Evolutionary conservation across 108 stramenopile species (phyloP), one percentile per base, ranked within the genome.

Genomic region (Stephanodiscus minutulus): DNA sequence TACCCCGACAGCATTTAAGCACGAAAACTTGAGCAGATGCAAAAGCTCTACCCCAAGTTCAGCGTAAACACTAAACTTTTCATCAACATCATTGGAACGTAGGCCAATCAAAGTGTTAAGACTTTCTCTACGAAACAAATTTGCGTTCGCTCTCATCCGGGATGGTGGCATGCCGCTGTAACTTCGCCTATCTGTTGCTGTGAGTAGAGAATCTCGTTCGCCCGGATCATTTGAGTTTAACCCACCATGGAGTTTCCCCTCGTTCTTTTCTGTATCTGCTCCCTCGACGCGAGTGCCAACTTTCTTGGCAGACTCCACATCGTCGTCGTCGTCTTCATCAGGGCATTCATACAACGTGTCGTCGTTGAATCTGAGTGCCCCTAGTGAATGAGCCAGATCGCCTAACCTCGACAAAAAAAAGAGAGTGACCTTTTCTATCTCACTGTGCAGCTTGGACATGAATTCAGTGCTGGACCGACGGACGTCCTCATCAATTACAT

Each of bases 341-440:
- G 20, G 29, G 25, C 66, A 15, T 59, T 37, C 29, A 20, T 49
- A 44, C 12, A 39, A n/a, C 13, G 43, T 53, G 20, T 29, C 39
- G 15, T 37, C 21, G 21, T 60, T 27, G 36, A 89, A 90, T 48
- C 92, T 83, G 37, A 91, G 77, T 48, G 84, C 85, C 7, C 92
- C 92, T 7, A 87, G 86, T 3, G 92, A 88, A 81, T 94, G 87
- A 24, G 88, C 90, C 46, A 94, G 61, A 68, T 91, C 93, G 10
- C 93, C 93, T 27, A 87, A 52, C 46, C 86, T 80, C 9, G 86
- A 55, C 25, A 91, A 59, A 28, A 82, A 81, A 63, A 92, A 92
- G 13, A 94, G 66, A 10, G 84, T 82, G 1, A 94, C 88, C 73
- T 91, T 94, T 70, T 94, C 93, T 6, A 87, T 86, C 80, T 94